Evolutionary conservation across 345 rosid genomes (phyloP).

Genomic region (Stellera chamaejasme): DNA sequence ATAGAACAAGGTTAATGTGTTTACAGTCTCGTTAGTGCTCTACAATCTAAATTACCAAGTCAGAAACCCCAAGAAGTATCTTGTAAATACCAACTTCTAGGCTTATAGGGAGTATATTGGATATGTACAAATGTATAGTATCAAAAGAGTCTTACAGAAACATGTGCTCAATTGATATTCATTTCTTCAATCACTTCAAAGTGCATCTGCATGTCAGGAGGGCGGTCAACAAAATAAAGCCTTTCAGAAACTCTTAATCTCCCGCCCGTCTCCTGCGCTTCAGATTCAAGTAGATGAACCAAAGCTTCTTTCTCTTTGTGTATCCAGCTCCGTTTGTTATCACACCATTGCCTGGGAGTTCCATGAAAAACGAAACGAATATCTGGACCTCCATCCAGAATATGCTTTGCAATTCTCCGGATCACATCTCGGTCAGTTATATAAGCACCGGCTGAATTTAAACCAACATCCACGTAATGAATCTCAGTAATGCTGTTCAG

Average conservation of each 20-base stretch:
- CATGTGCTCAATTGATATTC: slow-evolving; percentile 40
- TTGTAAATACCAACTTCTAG: too few species aligned
- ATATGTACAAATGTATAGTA: too few species aligned
- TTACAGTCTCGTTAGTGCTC: too few species aligned
- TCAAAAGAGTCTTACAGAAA: background rate
- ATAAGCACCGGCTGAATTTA: slow-evolving; percentile 69
- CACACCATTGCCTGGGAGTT: slow-evolving; percentile 95
- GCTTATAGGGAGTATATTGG: too few species aligned
- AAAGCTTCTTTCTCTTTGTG: slow-evolving; percentile 51
- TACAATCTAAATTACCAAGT: too few species aligned
- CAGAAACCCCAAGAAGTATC: too few species aligned
- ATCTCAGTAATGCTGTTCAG: slow-evolving; percentile 51
- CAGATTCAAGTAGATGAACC: slow-evolving; percentile 40
- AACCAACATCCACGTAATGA: slow-evolving; percentile 80
- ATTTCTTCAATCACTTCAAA: slow-evolving; percentile 63
- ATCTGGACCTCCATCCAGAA: slow-evolving; percentile 18
- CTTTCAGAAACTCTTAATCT: slow-evolving; percentile 46
- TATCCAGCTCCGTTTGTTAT: slow-evolving; percentile 46
- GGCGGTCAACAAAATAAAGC: slow-evolving; percentile 51
- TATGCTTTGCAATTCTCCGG: slow-evolving; percentile 31
- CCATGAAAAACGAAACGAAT: slow-evolving; percentile 61
- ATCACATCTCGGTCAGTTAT: slow-evolving; percentile 47
- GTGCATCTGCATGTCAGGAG: slow-evolving; percentile 73
- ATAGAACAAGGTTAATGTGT: too few species aligned
- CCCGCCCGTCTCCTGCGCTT: slow-evolving; percentile 30